Evolutionary conservation across 257 asterid species (phyloP).

Genomic region (Ocimum tenuiflorum): DNA sequence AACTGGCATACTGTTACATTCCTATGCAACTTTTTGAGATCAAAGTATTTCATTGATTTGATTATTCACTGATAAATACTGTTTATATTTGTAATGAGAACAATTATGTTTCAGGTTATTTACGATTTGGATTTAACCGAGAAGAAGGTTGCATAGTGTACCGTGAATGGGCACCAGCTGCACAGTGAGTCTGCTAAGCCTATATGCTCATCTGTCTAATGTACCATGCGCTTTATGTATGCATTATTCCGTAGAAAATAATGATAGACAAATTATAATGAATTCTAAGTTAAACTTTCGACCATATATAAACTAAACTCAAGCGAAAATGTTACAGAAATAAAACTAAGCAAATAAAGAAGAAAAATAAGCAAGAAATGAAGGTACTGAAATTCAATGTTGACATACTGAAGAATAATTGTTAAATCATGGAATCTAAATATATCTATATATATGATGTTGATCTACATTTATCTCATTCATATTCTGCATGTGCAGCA

Average conservation of each 20-base stretch:
- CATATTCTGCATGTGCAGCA: not conserved
- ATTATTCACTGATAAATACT: constrained; percentile 2
- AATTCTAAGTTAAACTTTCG: too few species aligned
- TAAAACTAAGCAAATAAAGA: not conserved
- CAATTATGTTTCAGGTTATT: constrained; percentile 49
- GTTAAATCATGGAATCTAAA: not conserved
- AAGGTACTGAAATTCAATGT: not conserved
- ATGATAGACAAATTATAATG: not conserved
- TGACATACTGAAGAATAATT: not conserved
- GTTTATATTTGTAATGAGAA: constrained; percentile 7
- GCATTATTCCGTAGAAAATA: not conserved
- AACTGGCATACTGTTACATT: not conserved
- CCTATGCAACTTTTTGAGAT: not conserved
- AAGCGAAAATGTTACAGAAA: not conserved
- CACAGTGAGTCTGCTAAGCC: constrained; percentile 58
- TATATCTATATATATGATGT: too few species aligned
- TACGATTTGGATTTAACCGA: constrained; percentile 70
- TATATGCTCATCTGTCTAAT: constrained; percentile 18
- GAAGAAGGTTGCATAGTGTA: constrained; percentile 71
- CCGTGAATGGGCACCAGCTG: constrained; percentile 98
- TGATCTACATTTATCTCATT: not conserved
- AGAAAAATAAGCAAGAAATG: not conserved
- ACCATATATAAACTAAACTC: too few species aligned
- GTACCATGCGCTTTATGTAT: not conserved
- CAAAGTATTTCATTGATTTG: constrained; percentile 4